Evolutionary conservation across 208 protist genomes (phyloP), one percentile per base, ranked within the genome.

Genomic region (Trypanosoma lewisi): DNA sequence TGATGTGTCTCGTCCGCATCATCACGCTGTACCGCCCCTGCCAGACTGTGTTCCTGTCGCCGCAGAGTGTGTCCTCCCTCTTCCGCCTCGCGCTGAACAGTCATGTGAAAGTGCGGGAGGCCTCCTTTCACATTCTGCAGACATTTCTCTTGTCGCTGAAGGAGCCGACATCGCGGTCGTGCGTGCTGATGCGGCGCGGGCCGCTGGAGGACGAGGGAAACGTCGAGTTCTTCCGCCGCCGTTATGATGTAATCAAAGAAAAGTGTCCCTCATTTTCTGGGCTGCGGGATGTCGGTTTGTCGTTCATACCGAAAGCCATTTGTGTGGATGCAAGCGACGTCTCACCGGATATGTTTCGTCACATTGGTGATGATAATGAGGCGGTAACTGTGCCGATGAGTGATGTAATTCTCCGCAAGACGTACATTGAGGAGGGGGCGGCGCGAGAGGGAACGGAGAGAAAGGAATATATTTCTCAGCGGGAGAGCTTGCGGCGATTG

Each of bases 201-300:
- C 2, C 30, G 7, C 30, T 73, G 42, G 67, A 73, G 42, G 33
- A 23, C 28, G 31, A 41, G 6, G 60, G 39, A 42, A 67, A 58
- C 49, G 34, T 42, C 2, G 36, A 2, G 3, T 73, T 73, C 45
- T 73, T 73, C 49, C 25, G 59, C 17, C n/a, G 55, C 16, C 58
- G 67, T 9, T 66, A 67, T 45, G 53, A 67, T n/a, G 23, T 63
- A 12, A 23, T 73, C 31, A 61, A 49, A 5, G 52, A 28, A 16
- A 37, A 67, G 5, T 67, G 60, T 31, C 36, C 67, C 19, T 57
- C 53, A 23, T 73, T 73, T 73, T 66, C 45, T 41, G 59, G 57
- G 2, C 25, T 67, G 9, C 52, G 33, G 34, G 37, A 67, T 36
- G n/a, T 57, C 11, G 67, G 67, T 2, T 41, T 73, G 33, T 25